Evolutionary conservation across 805 yeast species (phyloP).

Genomic region (Scheffersomyces coipomensis): DNA sequence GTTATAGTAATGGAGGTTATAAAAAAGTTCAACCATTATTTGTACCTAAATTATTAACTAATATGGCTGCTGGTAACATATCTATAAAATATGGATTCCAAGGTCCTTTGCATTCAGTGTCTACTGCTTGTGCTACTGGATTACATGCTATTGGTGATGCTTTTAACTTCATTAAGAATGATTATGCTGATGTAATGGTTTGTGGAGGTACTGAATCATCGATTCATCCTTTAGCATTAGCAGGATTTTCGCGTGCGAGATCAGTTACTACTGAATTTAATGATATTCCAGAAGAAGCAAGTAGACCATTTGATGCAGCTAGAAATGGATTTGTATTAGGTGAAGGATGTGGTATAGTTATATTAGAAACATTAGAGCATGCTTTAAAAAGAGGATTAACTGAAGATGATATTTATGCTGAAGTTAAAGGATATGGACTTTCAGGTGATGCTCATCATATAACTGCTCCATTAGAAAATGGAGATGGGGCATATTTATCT

Average conservation of each 20-base stretch:
- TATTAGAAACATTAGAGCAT: slow-evolving; percentile 75
- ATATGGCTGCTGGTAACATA: slow-evolving; percentile 94
- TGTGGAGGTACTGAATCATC: slow-evolving; percentile 95
- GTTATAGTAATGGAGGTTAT: slow-evolving; percentile 47
- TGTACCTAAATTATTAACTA: slow-evolving; percentile 77
- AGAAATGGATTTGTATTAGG: slow-evolving; percentile 89
- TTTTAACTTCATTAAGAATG: slow-evolving; percentile 70
- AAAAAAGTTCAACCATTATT: slow-evolving; percentile 80
- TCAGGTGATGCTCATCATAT: slow-evolving; percentile 92
- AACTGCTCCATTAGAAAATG: slow-evolving; percentile 83
- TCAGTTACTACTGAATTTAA: slow-evolving; percentile 66
- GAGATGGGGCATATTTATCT: slow-evolving; percentile 80
- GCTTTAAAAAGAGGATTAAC: slow-evolving; percentile 59
- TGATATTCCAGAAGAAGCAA: slow-evolving; percentile 62
- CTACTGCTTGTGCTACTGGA: slow-evolving; percentile 98
- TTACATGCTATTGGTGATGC: slow-evolving; percentile 94
- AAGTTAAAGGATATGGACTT: slow-evolving; percentile 82
- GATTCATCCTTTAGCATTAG: slow-evolving; percentile 79
- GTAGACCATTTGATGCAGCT: slow-evolving; percentile 81
- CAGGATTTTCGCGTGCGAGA: slow-evolving; percentile 90
- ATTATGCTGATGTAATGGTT: slow-evolving; percentile 81
- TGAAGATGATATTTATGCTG: slow-evolving; percentile 67
- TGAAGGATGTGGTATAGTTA: slow-evolving; percentile 86
- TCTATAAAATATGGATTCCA: slow-evolving; percentile 72
- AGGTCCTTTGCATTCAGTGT: slow-evolving; percentile 86